A percentile compares a stretch with the other conserved stretches of the same genome.
These are phyloP conservation scores for Fusarium tuaranense DNA, from an alignment of 2,329 filamentous ascomycete species.

Conservation along the genomic window DNA sequence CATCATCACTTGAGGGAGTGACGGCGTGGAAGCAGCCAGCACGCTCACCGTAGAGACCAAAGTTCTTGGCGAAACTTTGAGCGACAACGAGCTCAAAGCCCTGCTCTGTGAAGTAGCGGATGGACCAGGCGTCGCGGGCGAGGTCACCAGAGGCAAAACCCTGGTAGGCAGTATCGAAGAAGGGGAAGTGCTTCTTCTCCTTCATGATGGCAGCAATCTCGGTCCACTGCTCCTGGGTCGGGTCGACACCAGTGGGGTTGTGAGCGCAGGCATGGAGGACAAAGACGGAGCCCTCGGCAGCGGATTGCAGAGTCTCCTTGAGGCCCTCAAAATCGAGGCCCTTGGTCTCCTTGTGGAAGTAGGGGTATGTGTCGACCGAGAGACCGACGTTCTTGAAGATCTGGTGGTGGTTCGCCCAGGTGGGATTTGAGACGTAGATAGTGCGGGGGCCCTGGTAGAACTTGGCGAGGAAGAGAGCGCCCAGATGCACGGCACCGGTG, in stretches of 20 bases:
- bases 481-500: constrained; percentile 93
- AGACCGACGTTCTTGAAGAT: constrained; percentile 94
- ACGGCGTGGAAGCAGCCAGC: constrained; percentile 97
- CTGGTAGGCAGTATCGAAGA: constrained; percentile 98
- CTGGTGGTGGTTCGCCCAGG: constrained; percentile 99
- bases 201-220: constrained; percentile 84
- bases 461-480: constrained; percentile 91
- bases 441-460: constrained; percentile 84
- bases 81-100: constrained; percentile 90
- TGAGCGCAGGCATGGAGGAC: constrained; percentile 96
- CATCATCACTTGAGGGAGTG: constrained; percentile 76
- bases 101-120: constrained; percentile 92
- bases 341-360: constrained; percentile 90
- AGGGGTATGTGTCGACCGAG: constrained; percentile 85
- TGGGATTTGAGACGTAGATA: constrained; percentile 93
- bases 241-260: constrained; percentile 98
- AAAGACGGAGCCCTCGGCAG: constrained; percentile 85
- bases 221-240: constrained; percentile 93
- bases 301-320: constrained; percentile 75
- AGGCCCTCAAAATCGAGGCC: constrained; percentile 94
- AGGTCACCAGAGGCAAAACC: constrained; percentile 96
- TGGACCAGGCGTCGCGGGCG: constrained; percentile 86
- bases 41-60: constrained; percentile 96
- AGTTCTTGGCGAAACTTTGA: constrained; percentile 98
- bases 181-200: constrained; percentile 88